phyloP scores from a whole-genome alignment of 1,284 basidiomycete species.

The Ustilago nuda region DNA sequence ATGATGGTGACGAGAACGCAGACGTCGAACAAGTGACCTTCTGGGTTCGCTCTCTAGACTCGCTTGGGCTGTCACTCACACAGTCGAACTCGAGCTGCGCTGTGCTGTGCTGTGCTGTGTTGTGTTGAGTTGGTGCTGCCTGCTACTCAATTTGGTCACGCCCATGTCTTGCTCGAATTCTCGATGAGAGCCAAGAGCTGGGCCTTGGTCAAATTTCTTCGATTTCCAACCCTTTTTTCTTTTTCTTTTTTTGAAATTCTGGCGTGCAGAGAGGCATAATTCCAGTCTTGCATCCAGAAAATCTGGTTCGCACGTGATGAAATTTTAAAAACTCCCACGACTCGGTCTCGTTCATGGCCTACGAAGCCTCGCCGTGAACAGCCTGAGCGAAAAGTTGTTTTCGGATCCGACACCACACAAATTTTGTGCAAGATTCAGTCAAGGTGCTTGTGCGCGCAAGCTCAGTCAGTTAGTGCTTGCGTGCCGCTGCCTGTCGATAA shows the following conservation, averaged over 20 bases:
- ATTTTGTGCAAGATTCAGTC: background rate
- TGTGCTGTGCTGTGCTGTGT: background rate
- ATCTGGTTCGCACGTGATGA: background rate
- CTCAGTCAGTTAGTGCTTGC: background rate
- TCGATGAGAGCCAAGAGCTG: background rate
- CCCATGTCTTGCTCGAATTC: background rate
- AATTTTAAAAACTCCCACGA: background rate
- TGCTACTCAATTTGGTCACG: conserved; percentile 5
- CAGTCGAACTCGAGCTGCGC: background rate
- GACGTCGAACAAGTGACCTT: conserved; percentile 24
- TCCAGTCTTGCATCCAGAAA: background rate
- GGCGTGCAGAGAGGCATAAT: background rate
- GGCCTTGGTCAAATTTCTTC: background rate
- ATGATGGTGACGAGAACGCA: conserved; percentile 50
- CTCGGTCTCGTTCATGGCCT: background rate
- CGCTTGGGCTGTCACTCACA: conserved; percentile 9
- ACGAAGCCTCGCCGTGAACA: background rate
- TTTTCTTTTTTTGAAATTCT: background rate
- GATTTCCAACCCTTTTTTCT: background rate
- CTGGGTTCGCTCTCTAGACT: conserved; percentile 19
- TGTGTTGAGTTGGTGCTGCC: no score
- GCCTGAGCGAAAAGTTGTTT: background rate
- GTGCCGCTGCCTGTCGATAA: background rate
- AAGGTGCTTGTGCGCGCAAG: conserved; percentile 9
- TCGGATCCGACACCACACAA: background rate